Evolutionary conservation across 768 basidiomycete species (phyloP), one percentile per base, ranked within the genome.

Genomic region (Pisolithus microcarpus): DNA sequence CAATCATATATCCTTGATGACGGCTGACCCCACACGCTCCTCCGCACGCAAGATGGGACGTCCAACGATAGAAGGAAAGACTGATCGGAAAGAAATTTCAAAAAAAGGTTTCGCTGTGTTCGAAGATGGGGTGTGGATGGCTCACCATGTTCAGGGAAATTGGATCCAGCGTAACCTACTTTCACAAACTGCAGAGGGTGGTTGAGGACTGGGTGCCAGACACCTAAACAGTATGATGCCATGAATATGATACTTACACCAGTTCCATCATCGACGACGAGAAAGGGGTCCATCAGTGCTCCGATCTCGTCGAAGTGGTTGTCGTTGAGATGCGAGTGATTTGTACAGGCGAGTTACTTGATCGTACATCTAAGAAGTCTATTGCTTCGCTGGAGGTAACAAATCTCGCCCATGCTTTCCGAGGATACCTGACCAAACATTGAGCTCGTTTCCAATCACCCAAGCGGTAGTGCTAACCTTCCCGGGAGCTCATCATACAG

Each of bases 1-100:
- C 96, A 67, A 97, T 75, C 92, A 98, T 96, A 97, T 87, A 68
- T 99, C 95, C 65, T 90, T 91, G 78, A 98, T 97, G 57, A 85
- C 70, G 9, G 87, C 76, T 38, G 82, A 76, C 38, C 91, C 87
- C 30, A 93, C 82, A 51, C 94, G 88, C 71, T 98, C 95, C 70
- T 98, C 95, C 7, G 94, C 95, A 53, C 95, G 91, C 55, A 98
- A 75, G 66, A 99, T 99, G 28, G 95, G 95, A 18, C 96, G 86
- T 16, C 96, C 96, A 58, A 99, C 82, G 64, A 99, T 84, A 38
- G 96, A 98, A 3, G 95, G 91, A 66, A 98, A 99, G 51, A 96
- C 92, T 94, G 11, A 23, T 26, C 39, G 43, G 34, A 37, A 13
- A 38, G 24, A 23, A 30, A 19, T 4, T 15, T 15, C 30, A 26